Evolutionary conservation across 176 grass and related monocot genomes (phyloP), one percentile per base, ranked within the genome.

Genomic region (Areca catechu): DNA sequence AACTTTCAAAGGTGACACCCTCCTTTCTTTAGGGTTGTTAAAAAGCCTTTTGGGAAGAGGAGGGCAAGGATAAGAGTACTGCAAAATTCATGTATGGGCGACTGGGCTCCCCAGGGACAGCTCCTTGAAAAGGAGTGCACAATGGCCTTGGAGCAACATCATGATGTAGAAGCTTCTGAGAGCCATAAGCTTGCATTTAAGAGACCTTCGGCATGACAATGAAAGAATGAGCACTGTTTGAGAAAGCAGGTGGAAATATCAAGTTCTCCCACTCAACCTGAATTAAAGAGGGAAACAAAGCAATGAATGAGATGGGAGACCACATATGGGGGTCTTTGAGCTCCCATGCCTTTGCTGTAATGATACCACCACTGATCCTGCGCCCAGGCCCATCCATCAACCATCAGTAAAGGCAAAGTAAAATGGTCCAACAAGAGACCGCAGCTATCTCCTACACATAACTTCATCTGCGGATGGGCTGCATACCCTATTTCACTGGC

Each of bases 281-380:
- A 54, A 54, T 21, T 12, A 6, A 54, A 20, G 19, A 17, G n/a
- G 16, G 20, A 19, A 2, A 7, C 53, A 18, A 54, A 4, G 19
- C 52, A 54, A 53, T 54, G 52, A 54, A 54, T 54, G 52, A 54
- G n/a, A 54, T 54, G 53, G 53, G 20, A 20, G 53, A 54, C 3
- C 19, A n/a, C 53, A 3, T 19, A 22, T 20, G 10, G n/a, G 18
- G 4, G 19, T 20, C 20, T 20, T 20, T 5, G 9, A 18, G 10
- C 53, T 10, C 19, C 53, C 53, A 14, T 19, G 53, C 53, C 6
- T 20, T 20, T 20, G 20, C 17, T 54, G 53, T 54, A 20, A 54
- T 20, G n/a, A 54, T 54, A 22, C 19, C n/a, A 9, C 12, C 53
- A 9, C 53, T 1, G 5, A 6, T 53, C 51, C 51, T 16, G 19